These are phyloP conservation scores for Xylariaceae sp. DNA, from an alignment of 2,329 filamentous ascomycete genomes.

Conservation along the genomic window DNA sequence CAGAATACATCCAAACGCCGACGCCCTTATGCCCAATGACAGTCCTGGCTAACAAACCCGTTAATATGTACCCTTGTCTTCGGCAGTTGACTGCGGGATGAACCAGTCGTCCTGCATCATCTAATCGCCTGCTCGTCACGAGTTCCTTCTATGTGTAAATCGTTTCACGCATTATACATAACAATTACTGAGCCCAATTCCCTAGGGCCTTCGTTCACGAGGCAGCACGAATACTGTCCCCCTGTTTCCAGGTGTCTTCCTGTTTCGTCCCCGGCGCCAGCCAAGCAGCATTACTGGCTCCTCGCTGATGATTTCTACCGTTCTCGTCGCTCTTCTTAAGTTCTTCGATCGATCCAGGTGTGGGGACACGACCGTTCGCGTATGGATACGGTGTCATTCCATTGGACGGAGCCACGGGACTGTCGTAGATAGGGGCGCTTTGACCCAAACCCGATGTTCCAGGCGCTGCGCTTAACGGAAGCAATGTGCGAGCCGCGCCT, in stretches of 20 bases:
- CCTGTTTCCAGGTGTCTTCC: conserved; percentile 71
- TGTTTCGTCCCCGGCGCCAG: conserved; percentile 75
- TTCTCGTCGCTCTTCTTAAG: conserved; percentile 53
- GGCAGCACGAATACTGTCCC: conserved; percentile 35
- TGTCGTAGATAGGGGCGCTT: conserved; percentile 35
- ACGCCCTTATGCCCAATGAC: conserved; percentile 21
- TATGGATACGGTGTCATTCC: conserved; percentile 37
- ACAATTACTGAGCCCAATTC: conserved; percentile 1
- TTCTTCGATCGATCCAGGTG: conserved; percentile 37
- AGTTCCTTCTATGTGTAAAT: conserved; percentile 20
- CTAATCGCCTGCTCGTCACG: conserved; percentile 14
- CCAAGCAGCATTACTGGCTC: conserved; percentile 51
- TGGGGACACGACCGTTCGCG: conserved; percentile 41
- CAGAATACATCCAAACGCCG: conserved; percentile 23
- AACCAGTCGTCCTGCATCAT: conserved; percentile 13
- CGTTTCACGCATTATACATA: conserved; percentile 23
- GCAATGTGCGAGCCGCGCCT: conserved; percentile 45
- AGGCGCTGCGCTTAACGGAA: conserved; percentile 57
- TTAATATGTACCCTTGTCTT: conserved; percentile 20
- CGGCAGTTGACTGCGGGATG: conserved; percentile 6
- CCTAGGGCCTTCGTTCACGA: conserved; percentile 15
- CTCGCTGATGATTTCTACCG: conserved; percentile 37
- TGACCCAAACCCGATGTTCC: conserved; percentile 31
- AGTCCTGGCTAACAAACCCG: conserved; percentile 13
- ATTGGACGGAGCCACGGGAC: conserved; percentile 29